Evolutionary conservation across 129 eudicot species (phyloP).

Genomic region (Artemisia annua): DNA sequence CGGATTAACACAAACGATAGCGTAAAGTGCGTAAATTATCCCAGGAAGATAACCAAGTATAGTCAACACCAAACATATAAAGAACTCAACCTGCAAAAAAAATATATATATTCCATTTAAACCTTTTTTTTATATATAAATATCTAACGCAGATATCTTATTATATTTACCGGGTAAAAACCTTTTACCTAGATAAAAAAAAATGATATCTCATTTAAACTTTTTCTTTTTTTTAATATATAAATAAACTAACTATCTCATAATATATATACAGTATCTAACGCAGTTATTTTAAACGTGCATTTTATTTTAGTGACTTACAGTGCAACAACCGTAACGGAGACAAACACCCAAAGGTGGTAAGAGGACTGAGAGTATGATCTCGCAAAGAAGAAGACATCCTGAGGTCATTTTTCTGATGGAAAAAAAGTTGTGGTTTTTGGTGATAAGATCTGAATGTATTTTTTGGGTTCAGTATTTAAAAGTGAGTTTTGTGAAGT

Average conservation of each 20-base stretch:
- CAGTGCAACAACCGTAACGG: conserved; percentile 88
- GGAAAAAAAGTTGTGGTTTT: background rate
- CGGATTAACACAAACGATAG: conserved; percentile 50
- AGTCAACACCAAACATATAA: conserved; percentile 69
- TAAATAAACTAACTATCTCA: too few species aligned
- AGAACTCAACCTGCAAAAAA: conserved; percentile 60
- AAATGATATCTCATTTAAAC: too few species aligned
- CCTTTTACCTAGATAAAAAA: too few species aligned
- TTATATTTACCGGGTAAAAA: too few species aligned
- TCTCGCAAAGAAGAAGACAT: conserved; percentile 51
- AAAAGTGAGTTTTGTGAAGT: background rate
- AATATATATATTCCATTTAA: background rate
- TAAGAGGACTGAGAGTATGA: conserved; percentile 64
- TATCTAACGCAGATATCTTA: too few species aligned
- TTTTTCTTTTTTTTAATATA: too few species aligned
- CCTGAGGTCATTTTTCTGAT: conserved; percentile 30
- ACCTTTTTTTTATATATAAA: background rate
- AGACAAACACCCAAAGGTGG: conserved; percentile 89
- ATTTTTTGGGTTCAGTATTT: background rate
- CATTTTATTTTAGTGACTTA: conserved; percentile 14
- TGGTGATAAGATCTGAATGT: background rate
- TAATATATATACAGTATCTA: too few species aligned
- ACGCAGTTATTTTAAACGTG: too few species aligned
- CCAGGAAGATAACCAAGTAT: conserved; percentile 80
- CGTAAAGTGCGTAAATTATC: conserved; percentile 74